Evolutionary conservation across 495 filamentous ascomycete species (phyloP).

Genomic region (Penicillium alfredii): DNA sequence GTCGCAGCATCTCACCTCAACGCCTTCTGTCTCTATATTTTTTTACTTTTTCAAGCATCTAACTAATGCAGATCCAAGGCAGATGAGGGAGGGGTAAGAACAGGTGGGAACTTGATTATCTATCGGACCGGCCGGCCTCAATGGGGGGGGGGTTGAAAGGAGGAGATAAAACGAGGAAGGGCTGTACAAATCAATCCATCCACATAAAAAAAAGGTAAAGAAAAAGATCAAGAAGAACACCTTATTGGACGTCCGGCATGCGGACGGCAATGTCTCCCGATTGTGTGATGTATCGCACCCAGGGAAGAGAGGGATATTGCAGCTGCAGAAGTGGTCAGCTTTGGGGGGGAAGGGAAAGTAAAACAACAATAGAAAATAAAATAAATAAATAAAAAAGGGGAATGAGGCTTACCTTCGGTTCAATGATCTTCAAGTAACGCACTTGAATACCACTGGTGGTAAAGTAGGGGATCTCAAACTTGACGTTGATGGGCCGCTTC

Average conservation of each 20-base stretch:
- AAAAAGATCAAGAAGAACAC: conserved; percentile 5
- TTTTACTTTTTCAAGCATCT: no score
- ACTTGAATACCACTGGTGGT: conserved; percentile 98
- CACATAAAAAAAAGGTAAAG: conserved; percentile 9
- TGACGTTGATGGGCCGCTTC: conserved; percentile 95
- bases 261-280: conserved; percentile 92
- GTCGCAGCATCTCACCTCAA: no score
- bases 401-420: conserved; percentile 89
- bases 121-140: conserved; percentile 33
- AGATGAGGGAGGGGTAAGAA: not conserved
- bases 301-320: conserved; percentile 97
- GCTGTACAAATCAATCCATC: not conserved
- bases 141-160: conserved; percentile 4
- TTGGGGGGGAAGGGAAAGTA: no score
- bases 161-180: conserved; percentile 2
- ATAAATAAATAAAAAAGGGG: not conserved
- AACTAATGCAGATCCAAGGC: no score
- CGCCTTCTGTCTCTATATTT: no score
- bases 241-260: conserved; percentile 77
- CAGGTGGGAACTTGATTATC: conserved; percentile 23
- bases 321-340: conserved; percentile 44
- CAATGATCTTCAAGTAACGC: conserved; percentile 97
- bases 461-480: conserved; percentile 99
- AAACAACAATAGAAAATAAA: conserved; percentile 1
- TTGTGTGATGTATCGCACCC: conserved; percentile 98